These are phyloP conservation scores for Cyberlindnera sargentensis DNA, from an alignment of 805 yeast species.

Conservation along the genomic window DNA sequence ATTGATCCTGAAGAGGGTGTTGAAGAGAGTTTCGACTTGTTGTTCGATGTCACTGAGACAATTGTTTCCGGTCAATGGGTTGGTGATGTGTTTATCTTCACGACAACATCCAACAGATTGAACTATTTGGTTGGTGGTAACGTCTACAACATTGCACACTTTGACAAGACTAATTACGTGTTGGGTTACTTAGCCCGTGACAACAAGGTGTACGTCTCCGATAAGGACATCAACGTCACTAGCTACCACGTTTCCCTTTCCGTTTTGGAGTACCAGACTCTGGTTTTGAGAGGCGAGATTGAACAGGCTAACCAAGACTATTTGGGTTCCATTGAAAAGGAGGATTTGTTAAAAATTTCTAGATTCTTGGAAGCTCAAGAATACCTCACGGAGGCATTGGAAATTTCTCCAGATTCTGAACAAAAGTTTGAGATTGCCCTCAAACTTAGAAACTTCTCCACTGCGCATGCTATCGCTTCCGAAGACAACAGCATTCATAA, in stretches of 20 bases:
- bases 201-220: slow-evolving; percentile 83
- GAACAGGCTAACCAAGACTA: slow-evolving; percentile 65
- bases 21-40: slow-evolving; percentile 77
- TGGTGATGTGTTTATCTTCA: slow-evolving; percentile 93
- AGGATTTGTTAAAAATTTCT: slow-evolving; percentile 71
- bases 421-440: slow-evolving; percentile 89
- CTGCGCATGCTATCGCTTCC: slow-evolving; percentile 64
- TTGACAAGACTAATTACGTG: slow-evolving; percentile 78
- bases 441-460: slow-evolving; percentile 58
- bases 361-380: slow-evolving; percentile 94
- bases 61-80: slow-evolving; percentile 91
- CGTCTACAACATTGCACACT: slow-evolving; percentile 86
- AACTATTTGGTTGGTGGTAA: slow-evolving; percentile 95
- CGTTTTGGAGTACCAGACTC: slow-evolving; percentile 92
- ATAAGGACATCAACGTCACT: slow-evolving; percentile 78
- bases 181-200: slow-evolving; percentile 89
- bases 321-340: slow-evolving; percentile 54
- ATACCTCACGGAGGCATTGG: slow-evolving; percentile 71
- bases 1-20: slow-evolving; percentile 81
- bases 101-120: slow-evolving; percentile 79
- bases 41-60: slow-evolving; percentile 74
- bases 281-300: slow-evolving; percentile 89
- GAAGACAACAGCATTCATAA: slow-evolving; percentile 53
- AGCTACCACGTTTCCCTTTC: slow-evolving; percentile 77
- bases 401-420: slow-evolving; percentile 79